A percentile compares a stretch with the other conserved stretches of the same genome.
phyloP scores from a whole-genome alignment of 805 yeast genomes.

The Yarrowia alimentaria region DNA sequence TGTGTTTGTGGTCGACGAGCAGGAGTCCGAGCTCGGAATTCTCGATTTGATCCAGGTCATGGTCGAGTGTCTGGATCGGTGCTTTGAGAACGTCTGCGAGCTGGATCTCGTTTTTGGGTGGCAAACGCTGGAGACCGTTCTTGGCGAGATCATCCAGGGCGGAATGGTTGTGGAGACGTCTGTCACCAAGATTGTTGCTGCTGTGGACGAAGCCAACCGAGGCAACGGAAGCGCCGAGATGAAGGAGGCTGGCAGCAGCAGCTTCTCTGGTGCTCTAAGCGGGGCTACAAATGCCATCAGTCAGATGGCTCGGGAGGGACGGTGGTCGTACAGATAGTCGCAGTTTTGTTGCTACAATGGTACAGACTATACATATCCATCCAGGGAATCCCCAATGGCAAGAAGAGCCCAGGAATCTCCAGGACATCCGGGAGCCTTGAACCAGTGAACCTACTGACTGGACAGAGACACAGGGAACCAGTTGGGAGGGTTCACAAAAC shows the following conservation, averaged over 20 bases:
- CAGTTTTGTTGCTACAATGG: too few relatives aligned
- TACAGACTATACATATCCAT: too few relatives aligned
- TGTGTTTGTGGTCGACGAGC: conserved; percentile 93
- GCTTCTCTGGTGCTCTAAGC: conserved; percentile 34
- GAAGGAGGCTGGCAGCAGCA: conserved; percentile 30
- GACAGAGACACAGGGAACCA: too few relatives aligned
- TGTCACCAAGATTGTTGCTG: conserved; percentile 71
- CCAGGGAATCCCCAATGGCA: too few relatives aligned
- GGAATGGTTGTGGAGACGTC: conserved; percentile 97
- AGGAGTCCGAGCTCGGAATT: conserved; percentile 91
- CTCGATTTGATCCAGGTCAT: conserved; percentile 93
- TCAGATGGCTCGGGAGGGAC: conserved; percentile 34
- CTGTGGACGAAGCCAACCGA: conserved; percentile 43
- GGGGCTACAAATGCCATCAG: conserved; percentile 36
- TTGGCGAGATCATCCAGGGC: conserved; percentile 87
- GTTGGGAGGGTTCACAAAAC: too few relatives aligned
- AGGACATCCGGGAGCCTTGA: too few relatives aligned
- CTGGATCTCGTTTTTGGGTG: conserved; percentile 96
- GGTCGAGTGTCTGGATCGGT: conserved; percentile 89
- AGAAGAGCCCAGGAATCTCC: too few relatives aligned
- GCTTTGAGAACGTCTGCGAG: conserved; percentile 93
- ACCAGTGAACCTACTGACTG: too few relatives aligned
- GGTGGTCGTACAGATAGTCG: conserved; percentile 24
- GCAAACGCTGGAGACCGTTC: conserved; percentile 90
- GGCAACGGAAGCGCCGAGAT: conserved; percentile 32